Conservation (phyloP, 495 filamentous ascomycete genomes). For the Xylaria grammica region DNA sequence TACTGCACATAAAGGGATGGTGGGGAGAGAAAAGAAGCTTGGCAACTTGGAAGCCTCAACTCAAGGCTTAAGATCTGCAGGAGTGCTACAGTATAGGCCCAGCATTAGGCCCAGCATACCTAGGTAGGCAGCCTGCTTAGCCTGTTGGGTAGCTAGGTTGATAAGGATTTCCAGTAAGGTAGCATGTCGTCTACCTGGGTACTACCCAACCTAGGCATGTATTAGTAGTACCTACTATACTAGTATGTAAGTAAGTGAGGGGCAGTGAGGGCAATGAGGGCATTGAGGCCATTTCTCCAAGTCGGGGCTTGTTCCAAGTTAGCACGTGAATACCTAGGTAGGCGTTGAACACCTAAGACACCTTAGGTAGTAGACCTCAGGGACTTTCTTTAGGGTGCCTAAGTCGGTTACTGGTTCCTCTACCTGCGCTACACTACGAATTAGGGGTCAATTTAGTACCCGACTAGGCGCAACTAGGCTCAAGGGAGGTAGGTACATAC, state of each 20-base stretch:
- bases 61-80: slow-evolving; percentile 17
- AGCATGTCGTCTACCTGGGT: background rate
- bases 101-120: background rate
- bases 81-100: background rate
- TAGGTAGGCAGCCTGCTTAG: background rate
- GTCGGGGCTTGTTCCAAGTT: no score
- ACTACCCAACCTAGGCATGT: no score
- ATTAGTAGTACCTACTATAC: no score
- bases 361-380: no score
- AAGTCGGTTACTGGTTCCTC: no score
- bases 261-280: background rate
- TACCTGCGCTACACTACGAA: no score
- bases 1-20: background rate
- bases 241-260: background rate
- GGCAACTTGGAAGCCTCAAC: slow-evolving; percentile 15
- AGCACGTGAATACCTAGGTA: no score
- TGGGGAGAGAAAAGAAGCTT: slow-evolving; percentile 12
- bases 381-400: no score
- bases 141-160: background rate
- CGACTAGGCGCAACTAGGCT: no score
- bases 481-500: no score
- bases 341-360: no score
- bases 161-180: background rate
- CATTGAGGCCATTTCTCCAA: background rate
- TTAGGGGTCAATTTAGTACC: no score